Evolutionary conservation across 768 basidiomycete species (phyloP), one percentile per base, ranked within the genome.

Genomic region (Boletus reticuloceps): DNA sequence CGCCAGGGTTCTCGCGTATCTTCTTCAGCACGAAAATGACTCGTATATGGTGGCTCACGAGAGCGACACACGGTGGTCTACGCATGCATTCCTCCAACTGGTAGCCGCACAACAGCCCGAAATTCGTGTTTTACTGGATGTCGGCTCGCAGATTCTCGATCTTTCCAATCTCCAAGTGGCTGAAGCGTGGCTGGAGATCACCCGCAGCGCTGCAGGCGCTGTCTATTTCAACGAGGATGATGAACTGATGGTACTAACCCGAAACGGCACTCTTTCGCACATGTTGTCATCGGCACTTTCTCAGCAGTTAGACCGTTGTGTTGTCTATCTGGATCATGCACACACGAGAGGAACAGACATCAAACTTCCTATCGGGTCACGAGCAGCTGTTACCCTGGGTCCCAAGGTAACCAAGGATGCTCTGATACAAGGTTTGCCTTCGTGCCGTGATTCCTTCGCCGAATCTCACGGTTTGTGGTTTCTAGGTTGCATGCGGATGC

Each of bases 121-220:
- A 16, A 47, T 47, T 47, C 19, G 19, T 34, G 46, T 47, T 7
- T 34, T 47, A 12, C 46, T 47, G n/a, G 46, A 47, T 20, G 46
- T 47, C 8, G 82, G 82, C 0, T 80, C 82, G 0, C 82, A 83
- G 58, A 77, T 83, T 54, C 69, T 83, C 6, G 80, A 83, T 46
- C 58, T 78, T 52, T 64, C 66, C n/a, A 83, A 80, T 51, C 37
- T 54, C 1, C 61, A 78, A 27, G 48, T 83, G 6, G 77, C 70
- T 4, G 36, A 51, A 19, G 49, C 56, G 5, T 83, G 82, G 82
- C 68, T 83, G 5, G 32, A 48, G 20, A 53, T 60, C 32, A 47
- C 48, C 27, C 27, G 38, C 2, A 45, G 50, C 17, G 51, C 55
- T 6, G 37, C 53, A 34, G 71, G 61, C 3, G 71, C 69, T 12